Conservation (phyloP, 176 grass and related monocot species). For the Stipa capillata region DNA sequence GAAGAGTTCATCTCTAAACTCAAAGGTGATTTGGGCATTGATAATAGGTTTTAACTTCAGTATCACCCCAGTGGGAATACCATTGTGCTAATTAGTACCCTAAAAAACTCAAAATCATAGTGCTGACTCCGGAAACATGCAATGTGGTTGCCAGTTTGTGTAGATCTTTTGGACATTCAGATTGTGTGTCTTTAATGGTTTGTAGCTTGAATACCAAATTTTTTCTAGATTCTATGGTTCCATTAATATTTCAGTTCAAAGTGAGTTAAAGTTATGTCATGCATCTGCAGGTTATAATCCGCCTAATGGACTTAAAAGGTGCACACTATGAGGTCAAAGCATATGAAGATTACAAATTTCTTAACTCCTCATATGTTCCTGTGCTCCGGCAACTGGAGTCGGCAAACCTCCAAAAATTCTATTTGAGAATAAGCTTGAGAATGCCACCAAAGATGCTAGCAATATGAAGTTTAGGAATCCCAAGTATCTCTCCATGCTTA, state of each 20-base stretch:
- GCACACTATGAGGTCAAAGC: conserved; percentile 92
- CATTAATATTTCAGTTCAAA: neutral
- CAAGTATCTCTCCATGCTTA: conserved; percentile 95
- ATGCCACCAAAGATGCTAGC: conserved; percentile 97
- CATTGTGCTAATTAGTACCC: neutral
- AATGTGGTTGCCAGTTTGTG: neutral
- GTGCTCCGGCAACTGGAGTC: conserved; percentile 96
- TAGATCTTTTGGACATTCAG: neutral
- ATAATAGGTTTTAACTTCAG: neutral
- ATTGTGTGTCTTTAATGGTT: neutral
- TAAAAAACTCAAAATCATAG: neutral
- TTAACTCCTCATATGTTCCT: conserved; percentile 95
- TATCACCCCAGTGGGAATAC: neutral
- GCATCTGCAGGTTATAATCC: conserved; percentile 59
- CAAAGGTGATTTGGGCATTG: too few species aligned
- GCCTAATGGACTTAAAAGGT: conserved; percentile 67
- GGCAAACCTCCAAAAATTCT: conserved; percentile 89
- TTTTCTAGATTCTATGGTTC: neutral
- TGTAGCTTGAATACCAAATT: neutral
- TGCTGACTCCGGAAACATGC: neutral
- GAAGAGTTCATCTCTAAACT: too few species aligned
- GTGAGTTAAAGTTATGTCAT: neutral
- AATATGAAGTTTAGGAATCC: conserved; percentile 99
- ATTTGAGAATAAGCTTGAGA: conserved; percentile 99
- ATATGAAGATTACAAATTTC: conserved; percentile 87